Evolutionary conservation across 2,329 filamentous ascomycete genomes (phyloP).

Genomic region (Colletotrichum sp.): DNA sequence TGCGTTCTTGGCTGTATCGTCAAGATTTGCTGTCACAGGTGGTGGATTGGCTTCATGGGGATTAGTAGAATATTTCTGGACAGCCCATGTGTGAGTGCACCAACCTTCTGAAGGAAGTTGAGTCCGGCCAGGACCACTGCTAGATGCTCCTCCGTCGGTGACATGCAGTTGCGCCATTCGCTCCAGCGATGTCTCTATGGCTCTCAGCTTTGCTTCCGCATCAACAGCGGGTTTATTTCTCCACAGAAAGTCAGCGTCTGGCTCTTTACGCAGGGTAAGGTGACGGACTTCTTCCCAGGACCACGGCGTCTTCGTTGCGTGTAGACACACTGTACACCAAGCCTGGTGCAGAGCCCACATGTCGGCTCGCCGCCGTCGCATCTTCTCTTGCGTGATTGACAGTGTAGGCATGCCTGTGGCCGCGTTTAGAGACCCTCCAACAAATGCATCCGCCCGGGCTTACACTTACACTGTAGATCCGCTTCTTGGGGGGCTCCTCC

Average conservation of each 20-base stretch:
- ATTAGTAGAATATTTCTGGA: not conserved
- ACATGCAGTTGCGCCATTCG: not conserved
- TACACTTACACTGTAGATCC: conserved; percentile 10
- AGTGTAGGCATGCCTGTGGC: conserved; percentile 11
- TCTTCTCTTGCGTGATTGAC: conserved; percentile 8
- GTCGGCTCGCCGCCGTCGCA: conserved; percentile 13
- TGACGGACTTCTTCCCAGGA: conserved; percentile 11
- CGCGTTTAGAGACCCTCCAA: not conserved
- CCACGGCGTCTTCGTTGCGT: conserved; percentile 9
- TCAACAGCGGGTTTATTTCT: not conserved
- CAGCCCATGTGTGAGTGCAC: not conserved
- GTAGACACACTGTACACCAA: conserved; percentile 7
- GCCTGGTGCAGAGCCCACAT: conserved; percentile 3
- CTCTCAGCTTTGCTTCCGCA: not conserved
- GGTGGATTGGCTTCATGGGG: not conserved
- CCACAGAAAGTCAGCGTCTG: not conserved
- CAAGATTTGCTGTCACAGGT: not conserved
- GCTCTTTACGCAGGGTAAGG: too few species aligned
- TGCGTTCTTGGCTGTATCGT: not conserved
- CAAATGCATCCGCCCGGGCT: not conserved
- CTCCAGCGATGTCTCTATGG: not conserved
- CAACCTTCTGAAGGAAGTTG: not conserved
- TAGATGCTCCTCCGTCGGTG: not conserved
- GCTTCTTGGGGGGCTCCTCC: conserved; percentile 3
- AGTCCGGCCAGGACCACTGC: not conserved